Percentiles rank a stretch among this genome's conserved stretches.
phyloP scores from a whole-genome alignment of 805 yeast genomes.

The Scheffersomyces spartinae region DNA sequence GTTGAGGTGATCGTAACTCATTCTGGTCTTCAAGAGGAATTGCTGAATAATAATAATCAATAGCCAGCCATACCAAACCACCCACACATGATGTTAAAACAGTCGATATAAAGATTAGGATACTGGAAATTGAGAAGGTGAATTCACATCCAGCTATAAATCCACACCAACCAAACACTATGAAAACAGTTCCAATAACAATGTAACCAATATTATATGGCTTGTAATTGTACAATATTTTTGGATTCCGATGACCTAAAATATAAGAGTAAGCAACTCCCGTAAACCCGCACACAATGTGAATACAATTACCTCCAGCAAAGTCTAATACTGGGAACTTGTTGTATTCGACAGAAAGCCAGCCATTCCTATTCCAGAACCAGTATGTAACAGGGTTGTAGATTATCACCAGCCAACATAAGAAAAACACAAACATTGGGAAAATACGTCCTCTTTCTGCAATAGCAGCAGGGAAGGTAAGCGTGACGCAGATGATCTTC shows the following conservation, averaged over 20 bases:
- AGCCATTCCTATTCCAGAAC: conserved; percentile 34
- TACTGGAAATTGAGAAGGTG: conserved; percentile 20
- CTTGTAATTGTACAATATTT: conserved; percentile 22
- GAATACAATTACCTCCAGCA: conserved; percentile 36
- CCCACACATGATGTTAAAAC: conserved; percentile 22
- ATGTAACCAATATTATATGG: conserved; percentile 23
- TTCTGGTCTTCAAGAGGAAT: conserved; percentile 20
- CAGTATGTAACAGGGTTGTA: conserved; percentile 34
- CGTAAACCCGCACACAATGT: conserved; percentile 34
- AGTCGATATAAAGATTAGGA: conserved; percentile 21
- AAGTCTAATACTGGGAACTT: conserved; percentile 29
- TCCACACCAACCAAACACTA: conserved; percentile 29
- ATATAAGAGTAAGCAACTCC: conserved; percentile 30
- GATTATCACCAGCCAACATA: conserved; percentile 27
- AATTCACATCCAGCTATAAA: conserved; percentile 33
- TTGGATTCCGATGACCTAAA: conserved; percentile 31
- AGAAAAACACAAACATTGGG: conserved; percentile 29
- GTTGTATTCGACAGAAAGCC: conserved; percentile 24
- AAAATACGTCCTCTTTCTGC: conserved; percentile 31
- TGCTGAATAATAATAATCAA: conserved; percentile 28
- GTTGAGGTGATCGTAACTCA: background rate
- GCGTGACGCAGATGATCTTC: conserved; percentile 25
- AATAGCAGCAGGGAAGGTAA: conserved; percentile 32
- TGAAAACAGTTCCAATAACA: conserved; percentile 20
- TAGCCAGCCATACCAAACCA: conserved; percentile 23